These are phyloP conservation scores for Nectriaceae sp. DNA, from an alignment of 2,329 filamentous ascomycete genomes.

Conservation along the genomic window DNA sequence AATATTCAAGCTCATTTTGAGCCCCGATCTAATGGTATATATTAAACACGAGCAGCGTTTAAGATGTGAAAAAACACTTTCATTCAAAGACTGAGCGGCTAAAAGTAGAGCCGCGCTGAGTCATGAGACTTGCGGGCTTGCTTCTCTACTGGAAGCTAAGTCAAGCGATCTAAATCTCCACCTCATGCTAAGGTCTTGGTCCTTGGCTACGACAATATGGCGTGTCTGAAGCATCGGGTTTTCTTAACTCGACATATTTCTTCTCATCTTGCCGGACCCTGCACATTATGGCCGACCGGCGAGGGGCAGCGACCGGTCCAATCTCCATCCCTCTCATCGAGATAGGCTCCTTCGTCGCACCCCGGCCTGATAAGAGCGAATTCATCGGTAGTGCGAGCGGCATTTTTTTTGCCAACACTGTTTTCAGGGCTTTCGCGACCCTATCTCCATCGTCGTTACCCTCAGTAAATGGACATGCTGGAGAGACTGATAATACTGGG, in stretches of 20 bases:
- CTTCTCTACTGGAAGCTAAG: neutral
- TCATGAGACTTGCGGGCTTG: neutral
- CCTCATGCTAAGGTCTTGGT: neutral
- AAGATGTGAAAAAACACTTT: no score
- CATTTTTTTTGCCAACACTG: slow-evolving; percentile 56
- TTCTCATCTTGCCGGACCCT: neutral
- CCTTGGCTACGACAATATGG: neutral
- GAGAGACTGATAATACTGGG: neutral
- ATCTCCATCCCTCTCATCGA: neutral
- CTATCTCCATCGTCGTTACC: slow-evolving; percentile 18
- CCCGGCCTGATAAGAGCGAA: slow-evolving; percentile 33
- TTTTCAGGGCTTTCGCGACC: slow-evolving; percentile 50
- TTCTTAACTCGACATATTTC: neutral
- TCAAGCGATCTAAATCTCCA: neutral
- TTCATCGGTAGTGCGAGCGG: slow-evolving; percentile 55
- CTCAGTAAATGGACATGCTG: slow-evolving; percentile 10
- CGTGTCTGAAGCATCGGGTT: neutral
- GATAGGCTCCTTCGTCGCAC: neutral
- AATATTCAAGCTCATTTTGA: neutral
- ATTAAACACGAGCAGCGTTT: no score
- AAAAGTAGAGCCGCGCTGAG: neutral
- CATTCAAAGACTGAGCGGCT: neutral
- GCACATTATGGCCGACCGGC: neutral
- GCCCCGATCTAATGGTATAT: no score
- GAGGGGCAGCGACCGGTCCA: neutral